Conservation (phyloP, 768 basidiomycete species). For the Wakefieldia striispora region DNA sequence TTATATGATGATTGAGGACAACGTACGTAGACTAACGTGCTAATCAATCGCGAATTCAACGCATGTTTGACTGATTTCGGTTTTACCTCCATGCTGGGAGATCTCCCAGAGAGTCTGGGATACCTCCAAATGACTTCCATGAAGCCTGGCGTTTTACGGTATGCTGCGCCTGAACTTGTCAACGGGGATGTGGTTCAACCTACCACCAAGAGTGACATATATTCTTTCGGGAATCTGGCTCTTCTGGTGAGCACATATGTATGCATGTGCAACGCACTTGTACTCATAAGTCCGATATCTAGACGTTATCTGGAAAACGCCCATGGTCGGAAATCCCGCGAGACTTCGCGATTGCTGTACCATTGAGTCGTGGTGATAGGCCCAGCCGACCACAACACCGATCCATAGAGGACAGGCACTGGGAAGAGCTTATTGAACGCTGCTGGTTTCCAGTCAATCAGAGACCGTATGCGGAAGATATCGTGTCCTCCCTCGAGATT, state of each 20-base stretch:
- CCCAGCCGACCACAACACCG: slow-evolving; percentile 1
- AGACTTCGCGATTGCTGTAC: slow-evolving; percentile 8
- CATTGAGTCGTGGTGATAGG: not conserved
- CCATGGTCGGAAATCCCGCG: slow-evolving; percentile 3
- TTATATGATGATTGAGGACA: not conserved
- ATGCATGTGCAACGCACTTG: too few species aligned
- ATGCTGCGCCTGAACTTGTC: slow-evolving; percentile 40
- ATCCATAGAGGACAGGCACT: slow-evolving; percentile 1
- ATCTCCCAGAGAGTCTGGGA: not conserved
- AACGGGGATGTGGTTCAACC: not conserved
- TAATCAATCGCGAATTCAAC: slow-evolving; percentile 17
- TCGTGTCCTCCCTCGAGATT: not conserved
- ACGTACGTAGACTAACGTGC: slow-evolving; percentile 11
- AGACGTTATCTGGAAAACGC: slow-evolving; percentile 20
- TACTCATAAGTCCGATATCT: not conserved
- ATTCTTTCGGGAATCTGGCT: slow-evolving; percentile 28
- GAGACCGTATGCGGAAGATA: not conserved
- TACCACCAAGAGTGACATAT: slow-evolving; percentile 12
- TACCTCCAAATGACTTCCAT: slow-evolving; percentile 22
- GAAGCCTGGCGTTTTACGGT: slow-evolving; percentile 39
- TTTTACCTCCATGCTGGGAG: slow-evolving; percentile 22
- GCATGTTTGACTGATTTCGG: slow-evolving; percentile 46
- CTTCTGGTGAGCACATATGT: slow-evolving; percentile 10
- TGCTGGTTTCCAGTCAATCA: slow-evolving; percentile 1
- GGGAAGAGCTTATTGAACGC: slow-evolving; percentile 2